A percentile compares a stretch with the other conserved stretches of the same genome.
phyloP scores from a whole-genome alignment of 345 rosid genomes.

The Linum trigynum region DNA sequence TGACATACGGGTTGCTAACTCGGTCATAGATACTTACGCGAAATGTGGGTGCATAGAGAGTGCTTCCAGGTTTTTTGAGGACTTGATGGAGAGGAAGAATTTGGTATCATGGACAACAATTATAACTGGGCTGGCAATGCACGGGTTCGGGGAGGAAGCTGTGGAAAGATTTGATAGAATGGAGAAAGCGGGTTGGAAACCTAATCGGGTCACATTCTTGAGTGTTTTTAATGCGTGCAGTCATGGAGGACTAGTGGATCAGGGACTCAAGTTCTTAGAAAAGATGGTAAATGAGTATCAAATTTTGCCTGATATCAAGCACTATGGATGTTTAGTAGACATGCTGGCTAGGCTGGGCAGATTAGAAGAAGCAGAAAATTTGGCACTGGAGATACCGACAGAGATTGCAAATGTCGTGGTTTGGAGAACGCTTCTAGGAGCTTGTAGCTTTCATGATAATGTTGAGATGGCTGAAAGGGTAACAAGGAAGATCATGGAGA shows the following conservation, averaged over 20 bases:
- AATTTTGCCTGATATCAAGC: slow-evolving; percentile 54
- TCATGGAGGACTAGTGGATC: slow-evolving; percentile 74
- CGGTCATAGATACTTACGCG: slow-evolving; percentile 58
- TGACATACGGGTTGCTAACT: slow-evolving; percentile 56
- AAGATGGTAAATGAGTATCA: slow-evolving; percentile 43
- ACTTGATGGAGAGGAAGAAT: slow-evolving; percentile 36
- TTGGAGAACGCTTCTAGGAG: slow-evolving; percentile 78
- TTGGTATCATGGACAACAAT: slow-evolving; percentile 76
- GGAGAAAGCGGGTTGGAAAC: slow-evolving; percentile 45
- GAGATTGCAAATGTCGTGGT: slow-evolving; percentile 43
- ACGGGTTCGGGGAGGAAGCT: slow-evolving; percentile 77
- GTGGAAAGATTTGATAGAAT: slow-evolving; percentile 41
- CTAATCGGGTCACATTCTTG: slow-evolving; percentile 63
- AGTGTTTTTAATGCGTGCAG: slow-evolving; percentile 78
- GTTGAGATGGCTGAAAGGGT: slow-evolving; percentile 61
- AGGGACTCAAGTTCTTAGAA: slow-evolving; percentile 52
- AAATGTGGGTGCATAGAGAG: slow-evolving; percentile 66
- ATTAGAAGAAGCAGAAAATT: slow-evolving; percentile 68
- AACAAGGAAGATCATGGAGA: slow-evolving; percentile 53
- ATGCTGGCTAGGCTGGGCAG: slow-evolving; percentile 74
- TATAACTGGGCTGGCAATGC: slow-evolving; percentile 73
- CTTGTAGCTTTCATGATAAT: slow-evolving; percentile 71
- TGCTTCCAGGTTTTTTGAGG: slow-evolving; percentile 45
- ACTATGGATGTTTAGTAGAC: slow-evolving; percentile 71
- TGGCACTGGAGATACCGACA: slow-evolving; percentile 46